Evolutionary conservation across 1,139 yeast species (phyloP).

Genomic region (Suhomyces kunorum): DNA sequence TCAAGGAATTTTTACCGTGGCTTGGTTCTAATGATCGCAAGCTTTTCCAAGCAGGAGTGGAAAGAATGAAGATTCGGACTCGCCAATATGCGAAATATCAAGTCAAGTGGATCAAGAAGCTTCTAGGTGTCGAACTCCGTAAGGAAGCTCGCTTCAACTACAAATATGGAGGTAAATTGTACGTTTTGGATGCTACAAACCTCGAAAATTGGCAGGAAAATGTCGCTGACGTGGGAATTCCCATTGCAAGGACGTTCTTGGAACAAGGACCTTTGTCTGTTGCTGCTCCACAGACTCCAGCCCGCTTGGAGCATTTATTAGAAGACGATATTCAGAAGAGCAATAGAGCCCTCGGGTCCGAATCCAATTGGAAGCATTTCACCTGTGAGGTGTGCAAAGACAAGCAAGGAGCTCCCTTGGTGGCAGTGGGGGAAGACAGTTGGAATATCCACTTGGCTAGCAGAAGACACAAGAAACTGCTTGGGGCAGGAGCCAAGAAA

Average conservation of each 20-base stretch:
- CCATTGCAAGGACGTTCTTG: conserved; percentile 46
- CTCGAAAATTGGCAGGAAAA: conserved; percentile 55
- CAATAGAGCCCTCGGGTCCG: conserved; percentile 40
- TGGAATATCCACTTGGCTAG: conserved; percentile 72
- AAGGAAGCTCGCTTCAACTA: conserved; percentile 51
- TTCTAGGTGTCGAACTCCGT: conserved; percentile 62
- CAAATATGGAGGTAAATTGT: conserved; percentile 63
- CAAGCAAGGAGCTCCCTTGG: conserved; percentile 52
- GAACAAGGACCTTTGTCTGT: conserved; percentile 30
- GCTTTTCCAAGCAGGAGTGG: conserved; percentile 52
- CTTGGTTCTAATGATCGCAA: conserved; percentile 31
- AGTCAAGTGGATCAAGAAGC: conserved; percentile 86
- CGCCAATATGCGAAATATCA: conserved; percentile 87
- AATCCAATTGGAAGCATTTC: conserved; percentile 65
- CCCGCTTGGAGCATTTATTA: conserved; percentile 35
- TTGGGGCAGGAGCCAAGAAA: conserved; percentile 20
- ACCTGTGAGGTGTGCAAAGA: conserved; percentile 69
- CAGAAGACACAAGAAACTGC: conserved; percentile 52
- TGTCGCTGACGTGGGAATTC: conserved; percentile 58
- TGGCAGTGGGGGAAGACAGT: conserved; percentile 72
- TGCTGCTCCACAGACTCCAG: conserved; percentile 43
- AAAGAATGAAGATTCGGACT: conserved; percentile 80
- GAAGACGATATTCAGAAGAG: conserved; percentile 32
- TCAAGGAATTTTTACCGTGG: conserved; percentile 90
- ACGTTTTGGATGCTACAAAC: conserved; percentile 76